Base-by-base conservation (phyloP, 1,139 yeast genomes). In the Yamadazyma conglobata region DNA sequence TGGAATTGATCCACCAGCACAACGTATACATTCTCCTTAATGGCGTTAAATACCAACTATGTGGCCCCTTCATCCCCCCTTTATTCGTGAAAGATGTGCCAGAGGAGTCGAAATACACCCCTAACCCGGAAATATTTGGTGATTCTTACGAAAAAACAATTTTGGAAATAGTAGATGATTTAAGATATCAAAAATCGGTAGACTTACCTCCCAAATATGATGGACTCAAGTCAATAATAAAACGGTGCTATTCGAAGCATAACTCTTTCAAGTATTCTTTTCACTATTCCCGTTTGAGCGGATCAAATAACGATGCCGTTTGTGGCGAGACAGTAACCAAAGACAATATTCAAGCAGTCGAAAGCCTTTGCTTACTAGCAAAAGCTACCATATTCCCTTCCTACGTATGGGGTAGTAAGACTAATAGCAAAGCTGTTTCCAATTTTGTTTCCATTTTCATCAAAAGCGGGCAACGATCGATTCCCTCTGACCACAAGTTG, bases 381-480 rank as follows among this genome's bases (percentile, higher is more conserved):
- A 34, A 73, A 4, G 72, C 70, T 6, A 68, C 64, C 31, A 37
- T 81, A 0, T 56, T 83, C 19, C 87, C 91, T 0, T 24, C 49
- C 3, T 64, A 59, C 7, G 42, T 73, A 2, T 73, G 82, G 62
- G 95, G 95, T 0, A 52, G 74, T 1, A 38, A 39, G 2, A 38
- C 43, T 5, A 86, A 85, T 46, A 71, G 72, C 47, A 35, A 62
- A 0, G 37, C 50, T 0, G 45, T 84, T 0, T 49, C 64, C 24
- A 42, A 48, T 3, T 52, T 55, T 11, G 43, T 83, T 0, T 56
- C 70, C 0, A 33, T 39, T 5, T 58, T 70, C 25, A 40, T 87
- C 0, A 49, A 51, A 11, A 45, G 70, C 6, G 61, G 65, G 0
- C 44, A 60, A 6, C 55, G 53, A 19, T 64, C 62, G 3, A 38